Evolutionary conservation across 495 filamentous ascomycete species (phyloP).

Genomic region (Aspergillus panamensis): DNA sequence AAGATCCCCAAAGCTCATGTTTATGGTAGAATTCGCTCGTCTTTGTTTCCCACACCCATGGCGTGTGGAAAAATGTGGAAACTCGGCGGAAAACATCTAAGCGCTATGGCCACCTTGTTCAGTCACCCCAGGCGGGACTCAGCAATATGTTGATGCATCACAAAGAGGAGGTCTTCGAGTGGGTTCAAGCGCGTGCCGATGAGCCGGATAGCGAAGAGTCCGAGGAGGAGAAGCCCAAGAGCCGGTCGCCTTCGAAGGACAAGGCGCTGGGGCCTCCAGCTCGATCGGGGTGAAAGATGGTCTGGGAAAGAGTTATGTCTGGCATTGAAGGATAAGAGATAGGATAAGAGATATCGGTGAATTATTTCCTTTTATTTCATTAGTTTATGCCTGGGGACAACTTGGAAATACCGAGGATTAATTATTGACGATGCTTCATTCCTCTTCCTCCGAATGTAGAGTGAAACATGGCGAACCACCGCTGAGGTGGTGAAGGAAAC

Average conservation of each 20-base stretch:
- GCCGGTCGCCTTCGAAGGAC: slow-evolving; percentile 20
- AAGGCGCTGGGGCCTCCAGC: slow-evolving; percentile 2
- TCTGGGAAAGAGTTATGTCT: no score
- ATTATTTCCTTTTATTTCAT: slow-evolving; percentile 1
- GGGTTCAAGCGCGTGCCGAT: slow-evolving; percentile 47
- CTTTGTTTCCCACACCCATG: slow-evolving; percentile 67
- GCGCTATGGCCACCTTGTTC: slow-evolving; percentile 61
- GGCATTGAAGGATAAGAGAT: no score
- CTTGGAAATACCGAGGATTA: no score
- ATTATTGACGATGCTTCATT: background rate
- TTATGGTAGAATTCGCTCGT: slow-evolving; percentile 57
- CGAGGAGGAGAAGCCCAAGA: slow-evolving; percentile 28
- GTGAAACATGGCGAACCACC: slow-evolving; percentile 11
- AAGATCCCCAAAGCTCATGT: background rate
- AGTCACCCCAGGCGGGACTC: slow-evolving; percentile 50
- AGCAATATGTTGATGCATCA: slow-evolving; percentile 64
- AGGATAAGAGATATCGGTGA: background rate
- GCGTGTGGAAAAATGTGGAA: slow-evolving; percentile 61
- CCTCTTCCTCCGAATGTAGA: background rate
- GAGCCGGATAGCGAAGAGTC: slow-evolving; percentile 27
- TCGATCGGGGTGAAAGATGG: background rate
- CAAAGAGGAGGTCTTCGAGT: slow-evolving; percentile 52
- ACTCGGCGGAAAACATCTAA: slow-evolving; percentile 58
- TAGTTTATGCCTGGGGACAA: no score
- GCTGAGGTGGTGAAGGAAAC: background rate